Percentiles rank a stretch among this genome's conserved stretches.
Conservation (phyloP, 163 green algal genomes). For the Volvox carteri region DNA sequence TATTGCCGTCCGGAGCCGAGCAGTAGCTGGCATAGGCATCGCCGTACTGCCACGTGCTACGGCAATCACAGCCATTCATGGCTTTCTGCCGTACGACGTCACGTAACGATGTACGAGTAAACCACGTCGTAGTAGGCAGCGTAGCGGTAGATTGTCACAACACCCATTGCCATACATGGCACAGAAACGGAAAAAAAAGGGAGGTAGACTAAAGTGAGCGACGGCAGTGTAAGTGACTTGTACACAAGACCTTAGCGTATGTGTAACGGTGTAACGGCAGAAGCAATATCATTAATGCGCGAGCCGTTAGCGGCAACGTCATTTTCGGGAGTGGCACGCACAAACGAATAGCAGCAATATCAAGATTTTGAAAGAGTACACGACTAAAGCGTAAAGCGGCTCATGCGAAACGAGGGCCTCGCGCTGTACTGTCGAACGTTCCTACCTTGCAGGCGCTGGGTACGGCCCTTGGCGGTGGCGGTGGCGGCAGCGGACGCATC, state of each 20-base stretch:
- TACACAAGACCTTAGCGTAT: neutral
- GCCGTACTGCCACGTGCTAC: conserved; percentile 9
- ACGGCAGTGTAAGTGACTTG: neutral
- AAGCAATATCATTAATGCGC: too few relatives aligned
- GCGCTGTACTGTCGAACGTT: too few relatives aligned
- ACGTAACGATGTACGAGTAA: neutral
- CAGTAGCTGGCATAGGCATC: neutral
- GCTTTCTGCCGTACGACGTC: conserved; percentile 2
- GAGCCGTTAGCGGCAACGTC: too few relatives aligned
- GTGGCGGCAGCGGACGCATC: neutral
- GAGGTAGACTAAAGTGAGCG: too few relatives aligned
- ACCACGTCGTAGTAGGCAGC: neutral
- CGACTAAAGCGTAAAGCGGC: too few relatives aligned
- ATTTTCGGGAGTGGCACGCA: too few relatives aligned
- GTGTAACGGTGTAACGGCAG: neutral
- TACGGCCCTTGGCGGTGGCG: neutral
- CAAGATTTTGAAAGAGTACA: too few relatives aligned
- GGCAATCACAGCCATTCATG: neutral
- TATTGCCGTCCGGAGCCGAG: neutral
- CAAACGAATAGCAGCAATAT: too few relatives aligned
- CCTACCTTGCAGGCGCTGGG: neutral
- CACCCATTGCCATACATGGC: too few relatives aligned
- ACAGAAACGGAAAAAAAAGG: too few relatives aligned
- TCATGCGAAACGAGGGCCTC: too few relatives aligned
- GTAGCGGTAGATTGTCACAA: too few relatives aligned